phyloP scores from a whole-genome alignment of 78 protist genomes.

The Emiliania huxleyi region DNA sequence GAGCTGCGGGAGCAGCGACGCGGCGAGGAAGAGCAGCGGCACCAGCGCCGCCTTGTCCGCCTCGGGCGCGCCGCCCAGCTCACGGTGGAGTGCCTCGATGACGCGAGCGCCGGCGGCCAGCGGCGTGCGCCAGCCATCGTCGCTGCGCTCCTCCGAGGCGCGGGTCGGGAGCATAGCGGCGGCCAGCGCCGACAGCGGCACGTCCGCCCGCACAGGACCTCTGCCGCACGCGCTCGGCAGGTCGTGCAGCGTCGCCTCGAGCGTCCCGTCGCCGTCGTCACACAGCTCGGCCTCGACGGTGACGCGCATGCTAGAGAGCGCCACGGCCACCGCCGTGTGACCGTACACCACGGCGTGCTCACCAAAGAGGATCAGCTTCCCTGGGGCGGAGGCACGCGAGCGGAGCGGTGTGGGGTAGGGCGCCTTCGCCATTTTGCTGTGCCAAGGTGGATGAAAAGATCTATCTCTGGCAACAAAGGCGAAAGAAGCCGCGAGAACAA shows the following conservation, averaged over 20 bases:
- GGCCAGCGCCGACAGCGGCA: neutral
- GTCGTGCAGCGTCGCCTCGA: neutral
- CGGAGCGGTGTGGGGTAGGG: too few relatives aligned
- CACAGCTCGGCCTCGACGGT: neutral
- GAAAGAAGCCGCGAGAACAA: too few relatives aligned
- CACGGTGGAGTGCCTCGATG: neutral
- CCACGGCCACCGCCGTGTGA: conserved; percentile 61
- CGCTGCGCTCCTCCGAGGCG: neutral
- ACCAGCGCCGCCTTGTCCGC: neutral
- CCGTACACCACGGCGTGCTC: conserved; percentile 79
- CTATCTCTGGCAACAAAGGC: too few relatives aligned
- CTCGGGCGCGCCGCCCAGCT: neutral
- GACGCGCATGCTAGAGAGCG: conserved; percentile 13
- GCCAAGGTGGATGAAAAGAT: too few relatives aligned
- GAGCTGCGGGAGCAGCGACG: neutral
- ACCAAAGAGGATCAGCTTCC: conserved; percentile 74
- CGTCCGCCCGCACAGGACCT: neutral
- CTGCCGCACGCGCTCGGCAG: neutral
- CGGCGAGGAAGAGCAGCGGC: neutral
- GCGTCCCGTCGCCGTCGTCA: neutral
- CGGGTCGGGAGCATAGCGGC: neutral
- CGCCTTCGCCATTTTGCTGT: too few relatives aligned
- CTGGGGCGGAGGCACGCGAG: conserved; percentile 54
- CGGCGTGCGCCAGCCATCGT: neutral
- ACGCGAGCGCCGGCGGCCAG: neutral